Conservation (phyloP, 805 yeast genomes). For the Candida vaughaniae region DNA sequence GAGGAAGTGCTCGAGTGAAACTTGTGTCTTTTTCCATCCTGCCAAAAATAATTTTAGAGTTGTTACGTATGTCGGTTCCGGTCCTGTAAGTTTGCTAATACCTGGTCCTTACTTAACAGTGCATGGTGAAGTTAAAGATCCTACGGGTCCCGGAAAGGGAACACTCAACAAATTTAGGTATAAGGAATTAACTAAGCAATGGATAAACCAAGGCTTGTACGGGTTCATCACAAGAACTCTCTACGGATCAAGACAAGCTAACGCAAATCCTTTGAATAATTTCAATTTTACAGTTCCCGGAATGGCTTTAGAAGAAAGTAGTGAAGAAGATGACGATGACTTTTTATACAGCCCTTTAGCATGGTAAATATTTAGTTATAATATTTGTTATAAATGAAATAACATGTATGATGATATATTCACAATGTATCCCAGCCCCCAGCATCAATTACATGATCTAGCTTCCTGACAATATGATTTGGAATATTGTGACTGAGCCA, state of each 20-base stretch:
- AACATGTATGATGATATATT: too few relatives aligned
- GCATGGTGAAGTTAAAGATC: conserved; percentile 72
- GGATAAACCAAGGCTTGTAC: conserved; percentile 60
- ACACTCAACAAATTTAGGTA: conserved; percentile 53
- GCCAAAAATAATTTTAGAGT: conserved; percentile 25
- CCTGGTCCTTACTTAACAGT: conserved; percentile 71
- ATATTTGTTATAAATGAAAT: not conserved
- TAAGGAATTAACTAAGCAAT: conserved; percentile 53
- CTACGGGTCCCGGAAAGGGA: conserved; percentile 57
- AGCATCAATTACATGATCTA: conserved; percentile 76
- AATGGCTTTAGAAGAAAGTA: conserved; percentile 4
- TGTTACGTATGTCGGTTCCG: conserved; percentile 22
- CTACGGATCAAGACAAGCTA: conserved; percentile 20
- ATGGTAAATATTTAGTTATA: conserved; percentile 4
- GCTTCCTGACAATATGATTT: conserved; percentile 71
- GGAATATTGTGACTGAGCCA: conserved; percentile 82
- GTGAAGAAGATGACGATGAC: conserved; percentile 11
- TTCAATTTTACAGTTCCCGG: conserved; percentile 3
- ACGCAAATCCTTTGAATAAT: conserved; percentile 5
- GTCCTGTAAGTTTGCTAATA: conserved; percentile 31
- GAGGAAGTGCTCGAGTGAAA: conserved; percentile 23
- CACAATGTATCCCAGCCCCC: conserved; percentile 95
- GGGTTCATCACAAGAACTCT: conserved; percentile 42
- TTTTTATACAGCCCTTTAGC: conserved; percentile 12
- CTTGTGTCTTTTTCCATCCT: conserved; percentile 27